Evolutionary conservation across 169 alveolate genomes (phyloP), one percentile per base, ranked within the genome.

Genomic region (Theileria equi): DNA sequence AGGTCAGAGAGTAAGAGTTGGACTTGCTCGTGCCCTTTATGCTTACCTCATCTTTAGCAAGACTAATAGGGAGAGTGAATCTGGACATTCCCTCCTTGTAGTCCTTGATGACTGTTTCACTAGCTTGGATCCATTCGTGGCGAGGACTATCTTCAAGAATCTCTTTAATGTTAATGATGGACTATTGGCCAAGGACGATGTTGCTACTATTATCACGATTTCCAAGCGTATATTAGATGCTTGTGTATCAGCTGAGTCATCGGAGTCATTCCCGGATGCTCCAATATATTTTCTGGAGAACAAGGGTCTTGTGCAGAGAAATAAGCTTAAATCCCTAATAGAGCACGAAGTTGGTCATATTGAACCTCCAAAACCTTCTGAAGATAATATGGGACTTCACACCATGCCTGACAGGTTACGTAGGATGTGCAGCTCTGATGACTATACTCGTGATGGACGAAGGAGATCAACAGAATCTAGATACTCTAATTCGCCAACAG

Each of bases 11-110:
- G 96, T 95, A 0, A 84, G 98, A 61, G 67, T 95, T 8, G 78
- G 93, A 59, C 80, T 95, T 54, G 98, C 98, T 5, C 58, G 98
- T 44, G 96, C 97, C 3, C 55, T 95, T 1, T 95, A 95, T 73
- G 84, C 83, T 1, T 73, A 73, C 32, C n/a, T 72, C 57, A 44
- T 80, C 3, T 66, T 64, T 66, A 65, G 74, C 71, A 58, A 66
- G 66, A 73, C 67, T 17, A 74, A 74, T 41, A 58, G 58, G 59
- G 2, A 54, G 13, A 26, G 47, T 32, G 69, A 34, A 29, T 38
- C 36, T 26, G 29, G 47, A 6, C 50, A 71, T 35, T 48, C 74
- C 19, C 68, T 66, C 77, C 28, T 87, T 34, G 74, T 82, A 44
- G 69, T 84, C 17, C 63, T 87, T 1, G 92, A 87, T 47, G 89